phyloP scores from a whole-genome alignment of 352 stramenopile species.

The Phytophthora rubi region DNA sequence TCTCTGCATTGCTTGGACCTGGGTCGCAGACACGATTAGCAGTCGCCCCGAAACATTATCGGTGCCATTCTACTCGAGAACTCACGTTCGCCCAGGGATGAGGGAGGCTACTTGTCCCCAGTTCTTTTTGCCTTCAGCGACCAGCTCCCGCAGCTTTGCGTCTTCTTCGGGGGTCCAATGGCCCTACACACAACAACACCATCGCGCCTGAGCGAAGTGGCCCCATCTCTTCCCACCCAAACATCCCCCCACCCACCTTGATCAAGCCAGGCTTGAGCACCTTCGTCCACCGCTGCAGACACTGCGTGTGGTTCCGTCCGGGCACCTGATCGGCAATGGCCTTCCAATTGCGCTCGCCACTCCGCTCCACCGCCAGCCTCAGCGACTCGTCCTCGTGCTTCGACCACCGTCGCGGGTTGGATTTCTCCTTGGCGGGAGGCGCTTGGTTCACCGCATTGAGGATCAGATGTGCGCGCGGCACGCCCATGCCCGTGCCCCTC shows the following conservation, averaged over 20 bases:
- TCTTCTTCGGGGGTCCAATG: slow-evolving; percentile 94
- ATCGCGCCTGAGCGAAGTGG: slow-evolving; percentile 4
- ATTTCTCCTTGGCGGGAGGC: slow-evolving; percentile 85
- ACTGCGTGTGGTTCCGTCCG: slow-evolving; percentile 93
- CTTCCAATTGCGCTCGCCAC: slow-evolving; percentile 90
- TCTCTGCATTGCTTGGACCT: slow-evolving; percentile 94
- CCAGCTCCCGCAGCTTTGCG: slow-evolving; percentile 78
- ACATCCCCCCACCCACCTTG: slow-evolving; percentile 44
- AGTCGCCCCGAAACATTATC: not conserved
- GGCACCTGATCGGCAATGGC: slow-evolving; percentile 92
- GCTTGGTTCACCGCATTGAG: slow-evolving; percentile 79
- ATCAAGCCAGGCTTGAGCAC: slow-evolving; percentile 93
- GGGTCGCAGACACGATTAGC: slow-evolving; percentile 23
- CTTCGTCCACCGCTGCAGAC: slow-evolving; percentile 94
- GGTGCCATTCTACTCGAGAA: slow-evolving; percentile 18
- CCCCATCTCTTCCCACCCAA: not conserved
- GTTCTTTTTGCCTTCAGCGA: slow-evolving; percentile 90
- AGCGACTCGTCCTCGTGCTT: slow-evolving; percentile 89
- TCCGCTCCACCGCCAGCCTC: slow-evolving; percentile 82
- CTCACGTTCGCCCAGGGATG: slow-evolving; percentile 84
- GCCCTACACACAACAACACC: slow-evolving; percentile 51
- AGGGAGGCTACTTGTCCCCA: slow-evolving; percentile 89
- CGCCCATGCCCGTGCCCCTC: slow-evolving; percentile 74
- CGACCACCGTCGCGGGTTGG: slow-evolving; percentile 82
- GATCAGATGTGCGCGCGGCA: slow-evolving; percentile 74